These are phyloP conservation scores for Comarum palustre DNA, from an alignment of 306 rosid species.

Conservation along the genomic window DNA sequence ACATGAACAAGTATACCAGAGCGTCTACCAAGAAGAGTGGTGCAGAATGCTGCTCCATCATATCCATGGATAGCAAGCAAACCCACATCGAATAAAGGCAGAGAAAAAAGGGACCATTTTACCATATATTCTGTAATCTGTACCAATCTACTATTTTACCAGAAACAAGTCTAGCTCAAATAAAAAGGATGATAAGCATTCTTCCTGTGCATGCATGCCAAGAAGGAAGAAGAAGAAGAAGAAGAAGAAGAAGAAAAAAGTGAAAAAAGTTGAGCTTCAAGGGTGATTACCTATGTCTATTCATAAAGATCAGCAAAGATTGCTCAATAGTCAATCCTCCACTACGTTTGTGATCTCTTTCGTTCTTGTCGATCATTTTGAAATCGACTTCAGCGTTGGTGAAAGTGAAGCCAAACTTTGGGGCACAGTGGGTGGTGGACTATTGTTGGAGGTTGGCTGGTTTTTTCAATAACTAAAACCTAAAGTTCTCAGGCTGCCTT, in stretches of 20 bases:
- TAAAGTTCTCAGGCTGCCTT: background rate
- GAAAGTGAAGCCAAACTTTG: background rate
- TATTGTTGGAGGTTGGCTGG: background rate
- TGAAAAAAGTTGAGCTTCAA: background rate
- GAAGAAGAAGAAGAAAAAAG: too few species aligned
- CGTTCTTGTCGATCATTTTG: background rate
- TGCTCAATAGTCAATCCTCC: background rate
- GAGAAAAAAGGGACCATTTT: background rate
- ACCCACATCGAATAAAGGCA: background rate
- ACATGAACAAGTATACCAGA: background rate
- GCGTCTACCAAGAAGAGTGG: slow-evolving; percentile 13
- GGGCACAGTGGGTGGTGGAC: slow-evolving; percentile 1
- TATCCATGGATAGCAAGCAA: background rate
- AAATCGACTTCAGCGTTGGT: background rate
- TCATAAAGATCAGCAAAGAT: background rate
- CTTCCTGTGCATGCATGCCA: background rate
- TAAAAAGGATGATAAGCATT: background rate
- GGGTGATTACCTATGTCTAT: background rate
- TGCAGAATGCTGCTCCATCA: slow-evolving; percentile 3
- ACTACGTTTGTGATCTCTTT: background rate
- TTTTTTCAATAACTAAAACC: background rate
- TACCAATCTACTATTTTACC: background rate
- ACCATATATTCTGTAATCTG: background rate
- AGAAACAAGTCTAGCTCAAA: background rate
- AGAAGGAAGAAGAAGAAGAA: background rate